Percentiles rank a stretch among this genome's conserved stretches.
Conservation (phyloP, 2,329 filamentous ascomycete species). For the Scopulariopsis brevicaulis region DNA sequence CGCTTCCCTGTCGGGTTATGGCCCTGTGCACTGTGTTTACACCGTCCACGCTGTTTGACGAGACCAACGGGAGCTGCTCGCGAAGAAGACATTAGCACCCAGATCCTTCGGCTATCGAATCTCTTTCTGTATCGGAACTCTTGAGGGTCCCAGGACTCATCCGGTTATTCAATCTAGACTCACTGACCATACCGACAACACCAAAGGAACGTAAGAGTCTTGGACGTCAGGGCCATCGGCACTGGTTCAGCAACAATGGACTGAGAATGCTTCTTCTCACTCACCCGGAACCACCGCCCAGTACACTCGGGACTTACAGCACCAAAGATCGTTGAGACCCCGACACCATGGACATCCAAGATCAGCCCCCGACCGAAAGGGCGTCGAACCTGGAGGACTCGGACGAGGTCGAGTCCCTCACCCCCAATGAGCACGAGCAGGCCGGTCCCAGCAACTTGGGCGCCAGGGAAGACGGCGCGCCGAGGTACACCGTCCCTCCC, state of each 20-base stretch:
- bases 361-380: background rate
- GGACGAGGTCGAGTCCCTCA: background rate
- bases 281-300: too few species aligned
- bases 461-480: constrained; percentile 3
- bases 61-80: background rate
- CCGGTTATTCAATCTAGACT: too few species aligned
- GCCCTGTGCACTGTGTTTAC: background rate
- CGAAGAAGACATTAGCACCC: too few species aligned
- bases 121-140: too few species aligned
- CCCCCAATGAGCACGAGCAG: background rate
- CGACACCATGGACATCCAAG: background rate
- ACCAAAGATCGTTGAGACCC: background rate
- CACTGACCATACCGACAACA: too few species aligned
- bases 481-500: constrained; percentile 15
- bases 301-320: too few species aligned
- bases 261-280: too few species aligned
- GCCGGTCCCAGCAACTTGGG: background rate
- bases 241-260: too few species aligned
- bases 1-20: background rate
- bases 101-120: too few species aligned
- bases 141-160: too few species aligned
- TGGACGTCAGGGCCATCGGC: too few species aligned
- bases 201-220: too few species aligned
- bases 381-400: background rate
- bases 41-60: background rate